phyloP scores from a whole-genome alignment of 129 eudicot genomes.

The Saussurea involucrata region DNA sequence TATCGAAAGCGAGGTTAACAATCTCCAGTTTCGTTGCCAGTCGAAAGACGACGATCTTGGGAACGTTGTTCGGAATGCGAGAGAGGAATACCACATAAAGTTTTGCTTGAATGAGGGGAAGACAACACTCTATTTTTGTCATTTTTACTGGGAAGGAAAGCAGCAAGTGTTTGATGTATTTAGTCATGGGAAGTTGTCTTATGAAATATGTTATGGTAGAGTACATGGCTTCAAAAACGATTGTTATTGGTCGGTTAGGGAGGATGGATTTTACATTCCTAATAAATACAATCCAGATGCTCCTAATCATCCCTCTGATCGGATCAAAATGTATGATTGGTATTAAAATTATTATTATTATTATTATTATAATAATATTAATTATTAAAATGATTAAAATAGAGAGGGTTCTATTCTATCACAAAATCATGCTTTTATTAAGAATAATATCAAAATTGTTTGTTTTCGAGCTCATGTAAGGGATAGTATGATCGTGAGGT shows the following conservation, averaged over 20 bases:
- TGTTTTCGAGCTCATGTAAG: too few relatives aligned
- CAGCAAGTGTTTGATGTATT: conserved; percentile 13
- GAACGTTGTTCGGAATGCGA: background rate
- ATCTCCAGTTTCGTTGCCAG: conserved; percentile 12
- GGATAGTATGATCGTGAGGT: too few relatives aligned
- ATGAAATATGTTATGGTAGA: background rate
- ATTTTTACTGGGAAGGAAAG: conserved; percentile 14
- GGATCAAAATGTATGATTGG: conserved; percentile 5
- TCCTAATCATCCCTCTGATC: background rate
- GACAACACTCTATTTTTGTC: conserved; percentile 20
- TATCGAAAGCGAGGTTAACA: background rate
- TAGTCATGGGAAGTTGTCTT: background rate
- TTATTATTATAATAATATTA: background rate
- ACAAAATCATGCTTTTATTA: too few relatives aligned
- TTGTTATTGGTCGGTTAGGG: conserved; percentile 16
- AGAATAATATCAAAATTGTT: too few relatives aligned
- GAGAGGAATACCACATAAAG: background rate
- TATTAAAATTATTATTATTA: background rate
- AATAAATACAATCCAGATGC: background rate
- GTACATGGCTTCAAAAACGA: background rate
- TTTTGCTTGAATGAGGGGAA: conserved; percentile 15
- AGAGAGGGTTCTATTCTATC: too few relatives aligned
- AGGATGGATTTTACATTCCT: conserved; percentile 22
- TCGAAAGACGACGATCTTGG: conserved; percentile 23
- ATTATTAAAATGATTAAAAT: background rate